phyloP scores from a whole-genome alignment of 2,329 filamentous ascomycete genomes.

The Aspergillus fumigatus region DNA sequence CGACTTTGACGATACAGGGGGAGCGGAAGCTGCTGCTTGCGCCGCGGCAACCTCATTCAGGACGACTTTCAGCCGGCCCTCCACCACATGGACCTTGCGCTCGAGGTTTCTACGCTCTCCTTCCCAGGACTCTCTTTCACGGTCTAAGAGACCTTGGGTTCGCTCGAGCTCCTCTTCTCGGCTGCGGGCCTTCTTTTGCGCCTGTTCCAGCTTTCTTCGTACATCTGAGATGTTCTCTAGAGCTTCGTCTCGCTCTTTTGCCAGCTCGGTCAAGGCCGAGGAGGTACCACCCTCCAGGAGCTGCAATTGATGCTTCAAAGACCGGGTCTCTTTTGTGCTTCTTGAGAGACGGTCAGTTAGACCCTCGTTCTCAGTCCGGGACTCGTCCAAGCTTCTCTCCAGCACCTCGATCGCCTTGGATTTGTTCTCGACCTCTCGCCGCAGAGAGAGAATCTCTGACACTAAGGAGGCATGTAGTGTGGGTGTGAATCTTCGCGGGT shows the following conservation, averaged over 20 bases:
- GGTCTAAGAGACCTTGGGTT: slow-evolving; percentile 74
- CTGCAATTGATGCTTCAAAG: slow-evolving; percentile 78
- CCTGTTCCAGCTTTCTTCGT: slow-evolving; percentile 69
- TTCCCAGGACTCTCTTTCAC: slow-evolving; percentile 80
- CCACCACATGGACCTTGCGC: slow-evolving; percentile 81
- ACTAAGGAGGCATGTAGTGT: slow-evolving; percentile 92
- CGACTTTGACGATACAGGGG: slow-evolving; percentile 44
- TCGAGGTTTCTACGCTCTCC: slow-evolving; percentile 78
- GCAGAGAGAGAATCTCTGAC: slow-evolving; percentile 82
- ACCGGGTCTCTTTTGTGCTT: slow-evolving; percentile 70
- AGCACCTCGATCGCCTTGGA: slow-evolving; percentile 79
- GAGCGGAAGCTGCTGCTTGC: slow-evolving; percentile 32
- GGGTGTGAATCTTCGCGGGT: slow-evolving; percentile 89
- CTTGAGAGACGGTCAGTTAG: slow-evolving; percentile 59
- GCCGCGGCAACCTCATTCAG: slow-evolving; percentile 69
- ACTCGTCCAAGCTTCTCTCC: slow-evolving; percentile 67
- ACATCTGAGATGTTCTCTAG: slow-evolving; percentile 67
- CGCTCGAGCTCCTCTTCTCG: slow-evolving; percentile 81
- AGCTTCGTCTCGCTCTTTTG: slow-evolving; percentile 79
- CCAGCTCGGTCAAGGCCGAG: slow-evolving; percentile 77
- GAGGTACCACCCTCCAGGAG: slow-evolving; percentile 83
- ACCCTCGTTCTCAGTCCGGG: slow-evolving; percentile 69
- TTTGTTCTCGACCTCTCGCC: slow-evolving; percentile 88
- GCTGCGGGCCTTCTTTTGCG: slow-evolving; percentile 70
- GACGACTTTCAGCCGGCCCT: slow-evolving; percentile 76